Percentiles rank a stretch among this genome's conserved stretches.
These are phyloP conservation scores for Sporisorium iseilematis-ciliati DNA, from an alignment of 1,284 basidiomycete species.

Conservation along the genomic window DNA sequence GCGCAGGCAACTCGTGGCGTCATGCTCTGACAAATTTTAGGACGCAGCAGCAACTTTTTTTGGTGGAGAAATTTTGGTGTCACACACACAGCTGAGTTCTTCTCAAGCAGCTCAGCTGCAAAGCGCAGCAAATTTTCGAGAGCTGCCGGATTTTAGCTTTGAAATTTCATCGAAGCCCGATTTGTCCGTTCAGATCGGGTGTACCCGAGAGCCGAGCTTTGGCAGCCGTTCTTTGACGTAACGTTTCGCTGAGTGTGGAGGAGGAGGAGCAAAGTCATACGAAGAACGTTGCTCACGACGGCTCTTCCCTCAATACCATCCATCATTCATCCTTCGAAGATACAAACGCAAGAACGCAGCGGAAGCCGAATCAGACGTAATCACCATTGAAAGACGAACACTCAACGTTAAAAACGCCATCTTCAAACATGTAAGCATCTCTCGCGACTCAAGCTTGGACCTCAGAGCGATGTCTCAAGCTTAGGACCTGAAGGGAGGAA, in stretches of 20 bases:
- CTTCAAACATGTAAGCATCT: conserved; percentile 4
- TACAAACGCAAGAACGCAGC: neutral
- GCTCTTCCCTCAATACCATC: neutral
- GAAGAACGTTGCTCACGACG: neutral
- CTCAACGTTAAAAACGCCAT: neutral
- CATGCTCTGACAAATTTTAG: conserved; percentile 12
- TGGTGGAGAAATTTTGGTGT: conserved; percentile 41
- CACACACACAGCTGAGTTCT: conserved; percentile 1
- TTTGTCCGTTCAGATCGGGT: neutral
- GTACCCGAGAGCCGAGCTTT: conserved; percentile 24
- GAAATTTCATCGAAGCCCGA: neutral
- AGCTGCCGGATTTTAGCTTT: conserved; percentile 2
- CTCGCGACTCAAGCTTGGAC: neutral
- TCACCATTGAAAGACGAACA: no score
- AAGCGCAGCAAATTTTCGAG: conserved; percentile 10
- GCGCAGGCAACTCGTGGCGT: conserved; percentile 10
- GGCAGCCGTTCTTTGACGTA: conserved; percentile 4
- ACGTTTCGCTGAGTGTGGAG: conserved; percentile 6
- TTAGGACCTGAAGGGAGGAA: no score
- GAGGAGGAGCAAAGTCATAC: neutral
- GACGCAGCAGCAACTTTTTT: conserved; percentile 24
- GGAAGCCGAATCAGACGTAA: no score
- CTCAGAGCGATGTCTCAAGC: no score
- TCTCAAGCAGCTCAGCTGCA: neutral
- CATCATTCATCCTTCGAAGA: neutral